Conservation (phyloP, 1,139 yeast species). For the Taiozyma onychis region DNA sequence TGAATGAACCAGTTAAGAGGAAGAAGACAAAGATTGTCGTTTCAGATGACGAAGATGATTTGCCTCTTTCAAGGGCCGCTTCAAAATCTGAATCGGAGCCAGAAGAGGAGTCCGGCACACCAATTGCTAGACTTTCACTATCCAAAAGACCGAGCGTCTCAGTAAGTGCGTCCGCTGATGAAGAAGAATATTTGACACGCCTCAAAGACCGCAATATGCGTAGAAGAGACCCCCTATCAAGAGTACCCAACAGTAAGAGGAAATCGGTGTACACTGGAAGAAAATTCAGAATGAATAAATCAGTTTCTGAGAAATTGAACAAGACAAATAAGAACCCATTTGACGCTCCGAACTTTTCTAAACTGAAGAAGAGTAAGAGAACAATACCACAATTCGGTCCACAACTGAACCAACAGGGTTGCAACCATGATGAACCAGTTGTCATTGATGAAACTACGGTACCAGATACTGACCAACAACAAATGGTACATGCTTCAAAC, state of each 20-base stretch:
- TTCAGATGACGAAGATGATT: not conserved
- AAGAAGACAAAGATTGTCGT: not conserved
- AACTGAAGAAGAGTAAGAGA: conserved; percentile 13
- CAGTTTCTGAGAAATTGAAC: not conserved
- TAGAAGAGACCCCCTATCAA: not conserved
- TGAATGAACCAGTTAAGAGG: not conserved
- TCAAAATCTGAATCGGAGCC: not conserved
- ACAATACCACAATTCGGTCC: not conserved
- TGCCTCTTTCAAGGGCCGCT: too few species aligned
- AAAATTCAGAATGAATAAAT: not conserved
- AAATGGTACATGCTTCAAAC: not conserved
- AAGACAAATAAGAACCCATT: not conserved
- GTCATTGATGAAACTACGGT: not conserved
- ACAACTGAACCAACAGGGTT: not conserved
- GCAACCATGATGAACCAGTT: not conserved
- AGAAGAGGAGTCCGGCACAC: not conserved
- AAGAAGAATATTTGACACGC: not conserved
- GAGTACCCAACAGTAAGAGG: not conserved
- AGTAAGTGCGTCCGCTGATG: not conserved
- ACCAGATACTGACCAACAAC: not conserved
- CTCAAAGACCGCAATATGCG: not conserved
- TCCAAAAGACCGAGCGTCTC: not conserved
- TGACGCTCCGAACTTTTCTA: conserved; percentile 1
- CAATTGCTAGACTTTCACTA: not conserved
- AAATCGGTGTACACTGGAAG: not conserved